These are phyloP conservation scores for Candida nitratophila DNA, from an alignment of 805 yeast genomes.

Conservation along the genomic window DNA sequence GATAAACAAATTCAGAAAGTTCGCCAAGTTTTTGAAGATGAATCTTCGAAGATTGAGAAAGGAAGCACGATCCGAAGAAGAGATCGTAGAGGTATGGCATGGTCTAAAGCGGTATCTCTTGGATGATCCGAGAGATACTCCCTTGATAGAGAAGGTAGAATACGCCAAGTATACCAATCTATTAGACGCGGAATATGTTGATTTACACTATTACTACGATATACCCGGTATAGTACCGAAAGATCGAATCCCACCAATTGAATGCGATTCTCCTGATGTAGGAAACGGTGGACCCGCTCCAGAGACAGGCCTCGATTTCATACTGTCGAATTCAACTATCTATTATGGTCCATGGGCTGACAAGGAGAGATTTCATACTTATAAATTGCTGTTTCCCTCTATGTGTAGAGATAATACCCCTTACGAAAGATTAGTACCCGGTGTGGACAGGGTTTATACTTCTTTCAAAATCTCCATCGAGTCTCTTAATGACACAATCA, in stretches of 20 bases:
- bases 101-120: slow-evolving; percentile 69
- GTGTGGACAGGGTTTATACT: slow-evolving; percentile 47
- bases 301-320: slow-evolving; percentile 52
- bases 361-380: slow-evolving; percentile 65
- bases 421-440: slow-evolving; percentile 31
- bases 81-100: slow-evolving; percentile 46
- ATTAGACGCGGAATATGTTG: slow-evolving; percentile 49
- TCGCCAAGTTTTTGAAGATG: not conserved
- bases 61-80: not conserved
- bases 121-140: slow-evolving; percentile 13
- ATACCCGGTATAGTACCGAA: slow-evolving; percentile 56
- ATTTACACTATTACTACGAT: slow-evolving; percentile 63
- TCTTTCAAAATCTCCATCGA: slow-evolving; percentile 49
- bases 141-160: slow-evolving; percentile 44
- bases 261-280: slow-evolving; percentile 42
- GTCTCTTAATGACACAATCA: slow-evolving; percentile 55
- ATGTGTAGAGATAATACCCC: slow-evolving; percentile 50
- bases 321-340: slow-evolving; percentile 52
- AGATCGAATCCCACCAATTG: slow-evolving; percentile 23
- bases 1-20: not conserved
- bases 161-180: slow-evolving; percentile 77
- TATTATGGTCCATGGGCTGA: slow-evolving; percentile 97
- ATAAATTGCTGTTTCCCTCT: slow-evolving; percentile 60
- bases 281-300: slow-evolving; percentile 58
- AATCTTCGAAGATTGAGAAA: not conserved